Conservation (phyloP, 2,329 filamentous ascomycete genomes). For the Trichoderma asperellum region DNA sequence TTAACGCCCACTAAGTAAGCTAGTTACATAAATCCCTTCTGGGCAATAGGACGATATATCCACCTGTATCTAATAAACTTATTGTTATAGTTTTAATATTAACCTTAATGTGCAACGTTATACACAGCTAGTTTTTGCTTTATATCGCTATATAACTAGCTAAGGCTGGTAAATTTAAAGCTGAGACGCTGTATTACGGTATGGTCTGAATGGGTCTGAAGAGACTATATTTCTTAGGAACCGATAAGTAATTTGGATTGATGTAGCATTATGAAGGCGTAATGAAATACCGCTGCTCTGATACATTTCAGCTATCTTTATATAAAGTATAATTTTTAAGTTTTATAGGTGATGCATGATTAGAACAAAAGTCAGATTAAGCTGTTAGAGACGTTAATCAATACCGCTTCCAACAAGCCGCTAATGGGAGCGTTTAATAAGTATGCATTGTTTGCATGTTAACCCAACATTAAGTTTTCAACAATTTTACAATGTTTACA, state of each 20-base stretch:
- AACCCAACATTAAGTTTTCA: not conserved
- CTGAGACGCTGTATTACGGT: not conserved
- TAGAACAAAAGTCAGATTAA: not conserved
- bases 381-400: not conserved
- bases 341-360: not conserved
- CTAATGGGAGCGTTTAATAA: not conserved
- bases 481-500: not conserved
- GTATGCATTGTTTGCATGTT: no score
- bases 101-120: not conserved
- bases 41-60: no score
- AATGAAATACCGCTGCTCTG: not conserved
- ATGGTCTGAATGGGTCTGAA: not conserved
- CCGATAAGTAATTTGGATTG: not conserved
- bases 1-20: no score
- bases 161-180: not conserved
- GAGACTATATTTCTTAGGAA: not conserved
- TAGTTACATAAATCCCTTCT: no score
- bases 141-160: not conserved
- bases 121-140: not conserved
- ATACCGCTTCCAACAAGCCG: not conserved
- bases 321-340: not conserved
- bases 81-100: not conserved
- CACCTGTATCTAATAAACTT: not conserved
- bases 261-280: not conserved
- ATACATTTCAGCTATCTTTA: not conserved